Conservation (phyloP, 2,329 filamentous ascomycete species). For the Colletotrichum tofieldiae region DNA sequence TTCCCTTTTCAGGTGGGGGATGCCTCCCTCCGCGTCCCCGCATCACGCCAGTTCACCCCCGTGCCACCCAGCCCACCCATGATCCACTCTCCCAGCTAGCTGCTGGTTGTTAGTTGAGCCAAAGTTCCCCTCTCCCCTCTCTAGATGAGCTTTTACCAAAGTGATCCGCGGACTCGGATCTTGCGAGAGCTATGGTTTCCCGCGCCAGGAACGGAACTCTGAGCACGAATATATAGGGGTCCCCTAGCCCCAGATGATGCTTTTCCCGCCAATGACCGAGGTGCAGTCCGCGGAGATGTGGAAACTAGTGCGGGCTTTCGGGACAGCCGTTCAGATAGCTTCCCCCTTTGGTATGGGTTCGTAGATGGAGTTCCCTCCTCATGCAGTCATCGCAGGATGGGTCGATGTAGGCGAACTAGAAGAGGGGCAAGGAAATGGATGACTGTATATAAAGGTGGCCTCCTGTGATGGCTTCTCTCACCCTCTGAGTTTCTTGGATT, state of each 20-base stretch:
- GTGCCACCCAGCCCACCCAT: constrained; percentile 1
- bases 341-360: constrained; percentile 1
- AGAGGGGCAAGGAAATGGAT: neutral
- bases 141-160: neutral
- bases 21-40: constrained; percentile 42
- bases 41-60: constrained; percentile 16
- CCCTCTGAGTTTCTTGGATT: too few relatives aligned
- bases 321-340: neutral
- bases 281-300: neutral
- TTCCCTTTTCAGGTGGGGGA: constrained; percentile 41
- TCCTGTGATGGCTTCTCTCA: neutral
- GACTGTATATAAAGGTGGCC: neutral
- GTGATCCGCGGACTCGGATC: constrained; percentile 21
- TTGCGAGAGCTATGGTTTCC: neutral
- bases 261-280: constrained; percentile 35
- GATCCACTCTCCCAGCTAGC: neutral
- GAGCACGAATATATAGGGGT: constrained; percentile 4
- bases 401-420: too few relatives aligned
- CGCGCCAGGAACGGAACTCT: neutral
- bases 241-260: neutral
- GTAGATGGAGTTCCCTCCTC: neutral
- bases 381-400: neutral
- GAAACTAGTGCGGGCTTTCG: neutral
- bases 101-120: too few relatives aligned
- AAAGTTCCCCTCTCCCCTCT: neutral